Evolutionary conservation across 805 yeast species (phyloP).

Genomic region (Debaryomyces tyrocola): DNA sequence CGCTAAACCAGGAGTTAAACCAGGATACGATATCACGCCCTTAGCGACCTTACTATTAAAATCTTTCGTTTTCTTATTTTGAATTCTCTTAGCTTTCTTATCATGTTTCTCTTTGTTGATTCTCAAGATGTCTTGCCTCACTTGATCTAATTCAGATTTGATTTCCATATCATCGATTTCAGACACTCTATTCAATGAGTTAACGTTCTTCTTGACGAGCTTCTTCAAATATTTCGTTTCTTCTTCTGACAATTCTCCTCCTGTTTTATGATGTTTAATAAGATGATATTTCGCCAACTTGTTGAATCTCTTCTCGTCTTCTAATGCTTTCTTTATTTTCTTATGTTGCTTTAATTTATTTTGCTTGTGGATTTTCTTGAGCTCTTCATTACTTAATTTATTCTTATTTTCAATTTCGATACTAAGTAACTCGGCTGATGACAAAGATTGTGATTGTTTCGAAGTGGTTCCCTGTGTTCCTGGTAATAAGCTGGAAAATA

Average conservation of each 20-base stretch:
- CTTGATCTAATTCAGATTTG: slow-evolving; percentile 28
- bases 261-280: slow-evolving; percentile 31
- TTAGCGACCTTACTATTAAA: slow-evolving; percentile 41
- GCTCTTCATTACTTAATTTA: slow-evolving; percentile 11
- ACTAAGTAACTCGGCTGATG: slow-evolving; percentile 19
- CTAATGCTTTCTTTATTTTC: slow-evolving; percentile 26
- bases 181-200: slow-evolving; percentile 24
- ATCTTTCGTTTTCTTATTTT: slow-evolving; percentile 22
- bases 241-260: slow-evolving; percentile 24
- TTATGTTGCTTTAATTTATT: slow-evolving; percentile 21
- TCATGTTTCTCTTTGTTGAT: slow-evolving; percentile 20
- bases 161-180: slow-evolving; percentile 33
- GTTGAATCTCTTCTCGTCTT: slow-evolving; percentile 30
- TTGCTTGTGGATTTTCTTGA: slow-evolving; percentile 18
- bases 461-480: background rate
- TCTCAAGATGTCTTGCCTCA: slow-evolving; percentile 27
- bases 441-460: slow-evolving; percentile 1
- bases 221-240: slow-evolving; percentile 40
- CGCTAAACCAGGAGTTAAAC: slow-evolving; percentile 83
- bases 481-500: slow-evolving; percentile 18
- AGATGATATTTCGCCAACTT: slow-evolving; percentile 39
- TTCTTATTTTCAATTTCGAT: slow-evolving; percentile 14
- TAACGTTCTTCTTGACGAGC: slow-evolving; percentile 37
- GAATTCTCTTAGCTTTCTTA: slow-evolving; percentile 19
- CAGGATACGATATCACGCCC: slow-evolving; percentile 52